Conservation (phyloP, 163 green algal species). For the Coccomyxa subellipsoidea region DNA sequence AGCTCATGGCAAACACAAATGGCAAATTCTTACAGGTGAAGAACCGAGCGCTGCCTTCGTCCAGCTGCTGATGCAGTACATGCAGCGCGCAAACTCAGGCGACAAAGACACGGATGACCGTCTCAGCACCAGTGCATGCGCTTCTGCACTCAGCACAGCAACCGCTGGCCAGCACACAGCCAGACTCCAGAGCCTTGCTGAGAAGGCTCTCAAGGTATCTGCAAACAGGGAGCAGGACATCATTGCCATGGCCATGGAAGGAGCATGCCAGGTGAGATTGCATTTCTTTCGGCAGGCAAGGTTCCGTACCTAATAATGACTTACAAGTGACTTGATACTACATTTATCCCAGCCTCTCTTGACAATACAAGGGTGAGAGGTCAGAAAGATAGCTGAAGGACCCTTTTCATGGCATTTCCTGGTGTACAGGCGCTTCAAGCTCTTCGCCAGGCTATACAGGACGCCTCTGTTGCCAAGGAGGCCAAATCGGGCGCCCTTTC, state of each 20-base stretch:
- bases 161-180: neutral
- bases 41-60: neutral
- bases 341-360: no score
- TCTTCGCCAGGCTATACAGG: neutral
- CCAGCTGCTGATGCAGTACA: neutral
- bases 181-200: neutral
- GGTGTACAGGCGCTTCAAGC: neutral
- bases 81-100: slow-evolving; percentile 1
- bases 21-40: neutral
- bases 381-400: no score
- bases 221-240: neutral
- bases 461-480: no score
- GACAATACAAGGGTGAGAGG: no score
- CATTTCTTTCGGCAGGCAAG: no score
- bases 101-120: neutral
- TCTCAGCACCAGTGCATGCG: neutral
- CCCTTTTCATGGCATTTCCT: neutral
- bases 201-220: neutral
- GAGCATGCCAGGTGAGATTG: neutral
- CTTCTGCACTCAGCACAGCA: neutral
- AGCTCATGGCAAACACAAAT: neutral
- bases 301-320: neutral
- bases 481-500: neutral
- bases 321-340: no score
- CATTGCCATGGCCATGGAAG: neutral